Conservation (phyloP, 257 asterid genomes). For the Solanum lignicaule region DNA sequence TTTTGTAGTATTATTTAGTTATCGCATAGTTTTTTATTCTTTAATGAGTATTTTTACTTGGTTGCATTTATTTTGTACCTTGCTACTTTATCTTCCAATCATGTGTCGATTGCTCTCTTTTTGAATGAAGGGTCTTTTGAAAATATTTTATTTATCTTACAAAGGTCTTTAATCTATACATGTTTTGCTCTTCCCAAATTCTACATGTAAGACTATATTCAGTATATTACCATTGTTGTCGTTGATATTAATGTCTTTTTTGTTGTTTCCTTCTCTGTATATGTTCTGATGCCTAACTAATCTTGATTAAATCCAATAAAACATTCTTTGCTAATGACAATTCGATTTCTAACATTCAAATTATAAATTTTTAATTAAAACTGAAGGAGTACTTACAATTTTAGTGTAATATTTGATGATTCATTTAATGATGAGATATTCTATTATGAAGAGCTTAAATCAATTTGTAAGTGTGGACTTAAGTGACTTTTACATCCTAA, state of each 20-base stretch:
- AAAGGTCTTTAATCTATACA: not conserved
- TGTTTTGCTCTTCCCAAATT: accelerated
- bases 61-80: not conserved
- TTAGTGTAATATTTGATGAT: accelerated
- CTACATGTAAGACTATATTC: not conserved
- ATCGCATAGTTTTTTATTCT: not conserved
- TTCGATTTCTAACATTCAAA: not conserved
- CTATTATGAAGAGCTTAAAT: not conserved
- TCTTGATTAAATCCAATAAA: too few relatives aligned
- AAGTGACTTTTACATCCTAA: not conserved
- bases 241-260: not conserved
- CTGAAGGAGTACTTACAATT: not conserved
- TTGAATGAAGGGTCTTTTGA: accelerated
- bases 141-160: accelerated
- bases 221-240: not conserved
- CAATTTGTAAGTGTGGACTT: not conserved
- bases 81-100: not conserved
- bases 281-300: not conserved
- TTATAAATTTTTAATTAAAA: too few relatives aligned
- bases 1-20: not conserved
- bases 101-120: not conserved
- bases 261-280: not conserved
- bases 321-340: too few relatives aligned
- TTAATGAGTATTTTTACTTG: too few relatives aligned
- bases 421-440: not conserved